Evolutionary conservation across 2,329 filamentous ascomycete species (phyloP), one percentile per base, ranked within the genome.

Genomic region (Cladosporium colombiae): DNA sequence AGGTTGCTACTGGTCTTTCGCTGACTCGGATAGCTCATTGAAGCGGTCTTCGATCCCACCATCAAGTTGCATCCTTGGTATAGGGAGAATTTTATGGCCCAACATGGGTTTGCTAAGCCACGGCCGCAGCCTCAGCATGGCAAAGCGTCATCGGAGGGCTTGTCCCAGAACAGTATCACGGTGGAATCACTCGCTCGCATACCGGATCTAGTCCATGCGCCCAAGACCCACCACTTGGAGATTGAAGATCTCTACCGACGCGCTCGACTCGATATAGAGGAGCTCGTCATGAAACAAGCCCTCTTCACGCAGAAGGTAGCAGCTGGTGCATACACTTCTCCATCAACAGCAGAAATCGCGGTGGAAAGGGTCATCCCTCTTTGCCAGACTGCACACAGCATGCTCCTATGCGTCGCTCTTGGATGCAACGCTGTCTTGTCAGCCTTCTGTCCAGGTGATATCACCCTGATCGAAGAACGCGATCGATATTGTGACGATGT

Each of bases 61-160:
- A 23, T 59, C 23, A 31, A 46, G 25, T 31, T 65, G 11, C 63
- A 65, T 31, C 63, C 55, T 16, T 65, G 63, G 63, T 65, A 65
- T 27, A 50, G 35, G 14, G 21, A 27, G 6, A 60, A 65, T 21
- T 7, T 65, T 3, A 53, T 57, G n/a, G 46, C 46, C 44, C 55
- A 31, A 14, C 49, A 52, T 8, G 63, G 63, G 2, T n/a, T 31
- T 13, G 29, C 53, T 25, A 59, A 59, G 21, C 62, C 53, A 29
- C 27, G 4, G 7, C 10, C 27, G 11, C 27, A 31, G n/a, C 52
- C 52, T n/a, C n/a, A 29, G n/a, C 27, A 31, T 13, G 27, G 27
- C 18, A 46, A 62, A 31, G 8, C 23, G 6, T 35, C 25, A 2
- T 44, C 61, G 6, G 33, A 33, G 11, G 63, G 56, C 11, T 44